phyloP scores from a whole-genome alignment of 306 rosid genomes.

The Vigna angularis region DNA sequence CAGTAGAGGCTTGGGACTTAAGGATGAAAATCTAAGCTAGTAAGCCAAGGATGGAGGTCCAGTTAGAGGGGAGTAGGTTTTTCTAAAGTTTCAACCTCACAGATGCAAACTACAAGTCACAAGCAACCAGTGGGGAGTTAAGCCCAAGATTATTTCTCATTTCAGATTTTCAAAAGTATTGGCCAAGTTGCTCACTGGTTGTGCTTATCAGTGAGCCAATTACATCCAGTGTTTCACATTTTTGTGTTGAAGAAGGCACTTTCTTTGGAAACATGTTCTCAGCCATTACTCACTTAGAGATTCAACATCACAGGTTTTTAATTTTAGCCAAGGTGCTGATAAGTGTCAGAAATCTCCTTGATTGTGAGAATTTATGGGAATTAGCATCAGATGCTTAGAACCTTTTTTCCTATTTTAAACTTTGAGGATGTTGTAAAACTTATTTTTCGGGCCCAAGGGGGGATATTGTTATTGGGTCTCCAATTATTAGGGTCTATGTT shows the following conservation, averaged over 20 bases:
- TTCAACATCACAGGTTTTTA: not conserved
- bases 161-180: not conserved
- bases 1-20: not conserved
- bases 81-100: not conserved
- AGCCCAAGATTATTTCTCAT: not conserved
- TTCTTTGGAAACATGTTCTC: not conserved
- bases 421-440: not conserved
- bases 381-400: not conserved
- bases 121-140: not conserved
- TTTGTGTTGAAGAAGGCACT: not conserved
- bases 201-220: not conserved
- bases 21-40: not conserved
- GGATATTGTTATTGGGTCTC: not conserved
- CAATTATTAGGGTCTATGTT: too few species aligned
- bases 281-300: not conserved
- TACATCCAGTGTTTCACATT: not conserved
- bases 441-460: not conserved
- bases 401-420: too few species aligned
- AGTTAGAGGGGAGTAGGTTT: not conserved
- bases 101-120: not conserved
- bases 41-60: not conserved
- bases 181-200: not conserved
- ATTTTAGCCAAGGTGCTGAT: not conserved
- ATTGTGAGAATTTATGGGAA: not conserved
- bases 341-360: too few species aligned